phyloP scores from a whole-genome alignment of 345 rosid species.

The Corchorus olitorius region DNA sequence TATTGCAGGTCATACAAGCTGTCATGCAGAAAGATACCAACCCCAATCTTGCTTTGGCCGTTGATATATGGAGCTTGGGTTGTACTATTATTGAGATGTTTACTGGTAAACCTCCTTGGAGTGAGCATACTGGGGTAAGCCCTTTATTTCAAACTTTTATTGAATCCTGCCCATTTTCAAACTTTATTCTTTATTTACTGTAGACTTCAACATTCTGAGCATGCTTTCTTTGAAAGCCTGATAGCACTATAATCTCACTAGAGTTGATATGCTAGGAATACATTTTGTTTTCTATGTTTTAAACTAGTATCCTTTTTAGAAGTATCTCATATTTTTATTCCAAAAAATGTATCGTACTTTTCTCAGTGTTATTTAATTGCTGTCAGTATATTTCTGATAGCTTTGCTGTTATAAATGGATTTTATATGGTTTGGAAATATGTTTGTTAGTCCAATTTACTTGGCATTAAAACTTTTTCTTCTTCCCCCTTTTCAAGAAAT shows the following conservation, averaged over 20 bases:
- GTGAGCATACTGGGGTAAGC: constrained; percentile 69
- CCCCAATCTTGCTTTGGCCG: constrained; percentile 66
- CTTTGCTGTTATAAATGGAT: background rate
- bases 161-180: background rate
- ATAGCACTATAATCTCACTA: background rate
- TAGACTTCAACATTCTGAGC: background rate
- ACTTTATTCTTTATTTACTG: background rate
- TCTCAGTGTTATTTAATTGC: background rate
- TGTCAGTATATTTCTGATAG: background rate
- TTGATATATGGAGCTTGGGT: constrained; percentile 80
- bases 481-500: background rate
- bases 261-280: background rate
- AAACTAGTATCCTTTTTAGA: background rate
- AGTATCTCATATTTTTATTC: background rate
- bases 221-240: background rate
- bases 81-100: constrained; percentile 73
- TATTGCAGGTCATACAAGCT: constrained; percentile 55
- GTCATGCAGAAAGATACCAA: constrained; percentile 43
- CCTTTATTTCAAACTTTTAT: background rate
- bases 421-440: background rate
- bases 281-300: background rate
- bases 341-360: background rate
- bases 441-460: background rate
- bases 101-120: constrained; percentile 73
- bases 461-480: background rate